These are phyloP conservation scores for Ceratocystiopsis sp. DNA, from an alignment of 2,329 filamentous ascomycete genomes.

Conservation along the genomic window DNA sequence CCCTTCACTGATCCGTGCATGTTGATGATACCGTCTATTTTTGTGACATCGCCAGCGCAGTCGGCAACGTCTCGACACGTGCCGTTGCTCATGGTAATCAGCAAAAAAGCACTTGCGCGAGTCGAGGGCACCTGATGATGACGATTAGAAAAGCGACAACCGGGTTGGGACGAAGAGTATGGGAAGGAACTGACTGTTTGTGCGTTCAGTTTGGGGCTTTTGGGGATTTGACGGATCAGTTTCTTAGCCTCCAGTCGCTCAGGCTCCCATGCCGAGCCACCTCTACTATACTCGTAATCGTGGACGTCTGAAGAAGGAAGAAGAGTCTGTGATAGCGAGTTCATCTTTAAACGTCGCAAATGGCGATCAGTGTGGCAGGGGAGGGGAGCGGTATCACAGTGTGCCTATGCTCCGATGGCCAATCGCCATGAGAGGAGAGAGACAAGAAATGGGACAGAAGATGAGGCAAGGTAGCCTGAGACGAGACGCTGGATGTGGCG, in stretches of 20 bases:
- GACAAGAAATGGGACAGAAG: too few species aligned
- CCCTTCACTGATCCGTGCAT: too few species aligned
- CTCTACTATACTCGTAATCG: constrained; percentile 19
- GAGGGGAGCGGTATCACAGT: too few species aligned
- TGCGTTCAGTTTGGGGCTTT: constrained; percentile 30
- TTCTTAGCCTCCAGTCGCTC: constrained; percentile 19
- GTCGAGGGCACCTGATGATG: constrained; percentile 12
- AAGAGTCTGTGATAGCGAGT: too few species aligned
- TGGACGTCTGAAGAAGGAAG: constrained; percentile 18
- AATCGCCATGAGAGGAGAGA: too few species aligned
- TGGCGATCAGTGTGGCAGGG: too few species aligned
- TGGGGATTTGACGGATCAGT: constrained; percentile 30
- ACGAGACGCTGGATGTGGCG: too few species aligned
- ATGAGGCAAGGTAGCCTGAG: too few species aligned
- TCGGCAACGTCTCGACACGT: constrained; percentile 48
- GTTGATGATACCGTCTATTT: too few species aligned
- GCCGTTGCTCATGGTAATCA: constrained; percentile 45
- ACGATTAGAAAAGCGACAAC: constrained; percentile 33
- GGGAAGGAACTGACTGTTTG: constrained; percentile 24
- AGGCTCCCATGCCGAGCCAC: constrained; percentile 22
- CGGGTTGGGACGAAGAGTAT: constrained; percentile 14
- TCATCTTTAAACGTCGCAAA: too few species aligned
- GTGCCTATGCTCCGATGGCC: too few species aligned
- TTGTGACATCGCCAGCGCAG: constrained; percentile 26
- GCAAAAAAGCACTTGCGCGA: constrained; percentile 49